Evolutionary conservation across 2,329 filamentous ascomycete species (phyloP), one percentile per base, ranked within the genome.

Genomic region (Blumeriella jaapii): DNA sequence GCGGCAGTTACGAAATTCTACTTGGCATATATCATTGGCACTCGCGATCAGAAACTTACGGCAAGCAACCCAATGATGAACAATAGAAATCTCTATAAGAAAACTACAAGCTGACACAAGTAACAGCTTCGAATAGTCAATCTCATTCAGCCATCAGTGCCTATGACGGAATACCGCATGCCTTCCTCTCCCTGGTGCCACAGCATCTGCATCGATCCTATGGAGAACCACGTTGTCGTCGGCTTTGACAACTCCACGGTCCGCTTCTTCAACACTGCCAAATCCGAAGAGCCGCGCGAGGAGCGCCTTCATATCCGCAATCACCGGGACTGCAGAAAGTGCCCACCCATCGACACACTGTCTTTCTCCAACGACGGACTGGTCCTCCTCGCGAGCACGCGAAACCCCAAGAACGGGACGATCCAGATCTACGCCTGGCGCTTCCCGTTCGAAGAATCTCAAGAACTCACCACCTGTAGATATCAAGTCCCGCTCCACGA

Each of bases 161-260:
- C 52, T 3, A 45, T 51, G 2, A 52, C 61, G 3, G 59, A 63
- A 35, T 61, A 62, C 34, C 54, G 55, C 11, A 60, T 63, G 49
- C 48, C 59, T 9, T 58, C 60, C 3, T 51, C 52, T 3, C 48
- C 51, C 2, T 62, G 60, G 59, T 61, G 58, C 34, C 56, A 51
- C 25, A 59, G 56, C 36, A 60, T 63, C 14, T 52, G 55, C 1
- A 59, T 62, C 10, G 59, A 56, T 31, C 56, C 55, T 3, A 55
- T 53, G 26, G 60, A 62, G 32, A 61, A 59, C 32, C 58, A 58
- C 29, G 60, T 62, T 8, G 59, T 54, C 0, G 47, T 63, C 9
- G 60, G 60, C 4, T 63, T 63, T 38, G 59, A 61, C 12, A 58
- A 59, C 18, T 49, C 58, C 1, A 55, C 52, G 8, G 57, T 62